Evolutionary conservation across 192 early-diverging fungal species (phyloP).

Genomic region (Glomus cerebriforme): DNA sequence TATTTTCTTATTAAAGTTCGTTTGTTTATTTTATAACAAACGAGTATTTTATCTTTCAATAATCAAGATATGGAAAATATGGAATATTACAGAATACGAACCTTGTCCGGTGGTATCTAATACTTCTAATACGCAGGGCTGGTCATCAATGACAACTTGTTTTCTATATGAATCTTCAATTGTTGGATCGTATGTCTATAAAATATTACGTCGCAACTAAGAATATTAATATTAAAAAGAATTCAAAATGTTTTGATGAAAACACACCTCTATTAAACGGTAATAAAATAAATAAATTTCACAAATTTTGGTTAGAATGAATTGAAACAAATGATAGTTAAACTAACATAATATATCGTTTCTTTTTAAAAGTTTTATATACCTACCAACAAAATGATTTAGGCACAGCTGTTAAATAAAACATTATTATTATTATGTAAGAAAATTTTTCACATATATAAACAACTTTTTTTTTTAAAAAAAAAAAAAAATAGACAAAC

Average conservation of each 20-base stretch:
- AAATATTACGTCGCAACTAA: background rate
- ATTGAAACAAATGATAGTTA: background rate
- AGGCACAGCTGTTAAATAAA: constrained; percentile 40
- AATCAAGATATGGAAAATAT: background rate
- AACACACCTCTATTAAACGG: background rate
- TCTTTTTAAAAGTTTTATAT: too few relatives aligned
- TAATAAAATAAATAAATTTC: background rate
- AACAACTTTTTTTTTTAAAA: background rate
- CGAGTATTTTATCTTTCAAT: too few relatives aligned
- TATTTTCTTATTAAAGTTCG: background rate
- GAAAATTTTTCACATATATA: background rate
- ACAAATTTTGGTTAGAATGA: background rate
- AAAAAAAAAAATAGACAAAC: constrained; percentile 24
- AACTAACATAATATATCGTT: too few relatives aligned
- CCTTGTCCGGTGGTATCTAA: constrained; percentile 93
- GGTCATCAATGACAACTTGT: constrained; percentile 95
- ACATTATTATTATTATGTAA: background rate
- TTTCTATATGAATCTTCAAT: constrained; percentile 98
- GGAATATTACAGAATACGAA: constrained; percentile 13
- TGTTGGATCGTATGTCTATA: constrained; percentile 95
- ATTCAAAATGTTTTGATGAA: background rate
- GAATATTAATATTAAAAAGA: background rate
- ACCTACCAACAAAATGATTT: constrained; percentile 51
- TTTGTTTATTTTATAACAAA: background rate
- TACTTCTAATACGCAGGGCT: constrained; percentile 96